A percentile compares a stretch with the other conserved stretches of the same genome.
Conservation (phyloP, 305 asterid species). For the Solanum aculeatissimum region DNA sequence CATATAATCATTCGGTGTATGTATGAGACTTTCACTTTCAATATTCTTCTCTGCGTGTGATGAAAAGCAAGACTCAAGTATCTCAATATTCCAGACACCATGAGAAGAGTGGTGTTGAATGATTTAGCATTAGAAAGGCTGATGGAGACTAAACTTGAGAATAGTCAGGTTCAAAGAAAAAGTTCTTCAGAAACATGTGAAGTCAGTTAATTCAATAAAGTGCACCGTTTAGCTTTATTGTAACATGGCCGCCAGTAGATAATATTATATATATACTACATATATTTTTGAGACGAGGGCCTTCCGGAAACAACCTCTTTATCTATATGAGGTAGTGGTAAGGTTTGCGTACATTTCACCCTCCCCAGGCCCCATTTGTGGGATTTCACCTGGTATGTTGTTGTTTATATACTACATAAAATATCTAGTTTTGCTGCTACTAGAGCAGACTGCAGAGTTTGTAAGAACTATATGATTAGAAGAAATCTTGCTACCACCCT, state of each 20-base stretch:
- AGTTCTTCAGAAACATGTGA: not conserved
- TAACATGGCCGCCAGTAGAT: not conserved
- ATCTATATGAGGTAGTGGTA: no score
- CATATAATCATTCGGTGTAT: not conserved
- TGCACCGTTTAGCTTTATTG: not conserved
- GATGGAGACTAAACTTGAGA: not conserved
- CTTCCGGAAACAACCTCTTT: no score
- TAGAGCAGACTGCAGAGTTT: not conserved
- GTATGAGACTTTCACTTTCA: not conserved
- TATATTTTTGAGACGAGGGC: no score
- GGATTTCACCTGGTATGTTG: no score
- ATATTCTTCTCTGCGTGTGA: not conserved
- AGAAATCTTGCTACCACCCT: not conserved
- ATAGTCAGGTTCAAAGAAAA: not conserved
- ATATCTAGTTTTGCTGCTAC: not conserved
- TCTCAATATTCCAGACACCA: not conserved
- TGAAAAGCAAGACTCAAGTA: not conserved
- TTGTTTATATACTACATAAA: not conserved
- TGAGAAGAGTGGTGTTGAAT: not conserved
- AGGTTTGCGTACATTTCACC: no score
- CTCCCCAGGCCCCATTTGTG: no score
- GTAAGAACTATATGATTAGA: not conserved
- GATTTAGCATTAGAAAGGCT: not conserved
- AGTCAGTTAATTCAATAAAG: not conserved
- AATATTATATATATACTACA: not conserved